Conservation (phyloP, 805 yeast species). For the Pichia nakasei region DNA sequence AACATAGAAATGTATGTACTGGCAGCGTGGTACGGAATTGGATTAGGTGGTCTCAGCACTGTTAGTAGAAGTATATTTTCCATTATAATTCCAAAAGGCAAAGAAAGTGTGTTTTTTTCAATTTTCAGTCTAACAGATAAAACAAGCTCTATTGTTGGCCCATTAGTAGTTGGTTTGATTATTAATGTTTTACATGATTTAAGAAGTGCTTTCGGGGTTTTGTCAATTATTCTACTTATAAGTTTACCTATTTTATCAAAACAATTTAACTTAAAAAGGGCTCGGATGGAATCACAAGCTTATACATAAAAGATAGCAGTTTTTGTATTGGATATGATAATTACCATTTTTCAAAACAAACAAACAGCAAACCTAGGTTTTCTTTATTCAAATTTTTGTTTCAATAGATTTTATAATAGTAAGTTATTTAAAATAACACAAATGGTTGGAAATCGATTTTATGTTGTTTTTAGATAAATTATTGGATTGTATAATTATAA, state of each 20-base stretch:
- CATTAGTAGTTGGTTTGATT: constrained; percentile 60
- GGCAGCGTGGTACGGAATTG: constrained; percentile 68
- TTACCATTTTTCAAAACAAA: too few species aligned
- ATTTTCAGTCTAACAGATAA: constrained; percentile 72
- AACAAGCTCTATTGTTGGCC: constrained; percentile 71
- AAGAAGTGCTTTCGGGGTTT: constrained; percentile 60
- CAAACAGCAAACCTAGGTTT: too few species aligned
- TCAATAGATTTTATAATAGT: too few species aligned
- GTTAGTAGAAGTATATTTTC: constrained; percentile 61
- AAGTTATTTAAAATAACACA: too few species aligned
- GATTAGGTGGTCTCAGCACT: constrained; percentile 67
- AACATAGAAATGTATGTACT: constrained; percentile 60
- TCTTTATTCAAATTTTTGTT: too few species aligned
- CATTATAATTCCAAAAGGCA: constrained; percentile 63
- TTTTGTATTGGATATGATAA: too few species aligned
- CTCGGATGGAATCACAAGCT: constrained; percentile 1
- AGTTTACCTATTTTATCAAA: constrained; percentile 48
- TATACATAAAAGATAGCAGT: background rate
- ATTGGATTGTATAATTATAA: too few species aligned
- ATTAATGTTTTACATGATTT: constrained; percentile 69
- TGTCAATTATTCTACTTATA: constrained; percentile 42
- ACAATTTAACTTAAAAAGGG: constrained; percentile 35
- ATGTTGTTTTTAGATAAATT: too few species aligned
- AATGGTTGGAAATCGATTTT: too few species aligned
- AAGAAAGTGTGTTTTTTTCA: constrained; percentile 69